A percentile compares a stretch with the other conserved stretches of the same genome.
phyloP scores from a whole-genome alignment of 108 stramenopile species.

The Skeletonema menzelii region DNA sequence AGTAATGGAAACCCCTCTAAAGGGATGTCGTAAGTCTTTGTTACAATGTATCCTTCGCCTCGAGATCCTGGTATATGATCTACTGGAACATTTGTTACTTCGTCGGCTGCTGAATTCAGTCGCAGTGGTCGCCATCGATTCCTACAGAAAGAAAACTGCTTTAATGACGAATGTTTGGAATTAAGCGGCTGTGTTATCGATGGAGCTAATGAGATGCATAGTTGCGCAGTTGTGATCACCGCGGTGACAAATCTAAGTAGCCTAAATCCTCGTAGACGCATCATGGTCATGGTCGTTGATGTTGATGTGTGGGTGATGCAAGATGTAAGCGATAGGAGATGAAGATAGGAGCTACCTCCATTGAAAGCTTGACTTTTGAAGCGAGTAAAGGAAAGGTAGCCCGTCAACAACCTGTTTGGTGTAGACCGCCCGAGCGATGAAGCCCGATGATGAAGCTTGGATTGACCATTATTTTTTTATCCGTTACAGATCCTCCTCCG shows the following conservation, averaged over 20 bases:
- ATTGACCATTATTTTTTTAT: too few relatives aligned
- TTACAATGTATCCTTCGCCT: conserved; percentile 25
- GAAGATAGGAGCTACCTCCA: too few relatives aligned
- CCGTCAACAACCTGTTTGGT: too few relatives aligned
- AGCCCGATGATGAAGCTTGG: too few relatives aligned
- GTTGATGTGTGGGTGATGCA: background rate
- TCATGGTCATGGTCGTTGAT: too few relatives aligned
- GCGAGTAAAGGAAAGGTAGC: too few relatives aligned
- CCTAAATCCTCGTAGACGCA: background rate
- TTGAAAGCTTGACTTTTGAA: too few relatives aligned
- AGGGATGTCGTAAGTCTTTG: conserved; percentile 24
- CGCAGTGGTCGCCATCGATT: background rate
- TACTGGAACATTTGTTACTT: background rate
- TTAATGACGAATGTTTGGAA: background rate
- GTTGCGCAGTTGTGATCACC: background rate
- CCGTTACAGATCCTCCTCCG: too few relatives aligned
- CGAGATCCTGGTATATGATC: conserved; percentile 19
- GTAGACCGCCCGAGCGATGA: too few relatives aligned
- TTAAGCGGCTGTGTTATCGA: background rate
- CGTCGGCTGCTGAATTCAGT: background rate
- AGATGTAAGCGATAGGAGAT: too few relatives aligned
- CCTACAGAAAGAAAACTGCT: background rate
- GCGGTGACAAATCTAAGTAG: background rate
- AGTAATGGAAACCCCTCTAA: conserved; percentile 23
- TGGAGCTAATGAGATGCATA: background rate